phyloP scores from a whole-genome alignment of 345 rosid genomes.

The Geranium rotundifolium region DNA sequence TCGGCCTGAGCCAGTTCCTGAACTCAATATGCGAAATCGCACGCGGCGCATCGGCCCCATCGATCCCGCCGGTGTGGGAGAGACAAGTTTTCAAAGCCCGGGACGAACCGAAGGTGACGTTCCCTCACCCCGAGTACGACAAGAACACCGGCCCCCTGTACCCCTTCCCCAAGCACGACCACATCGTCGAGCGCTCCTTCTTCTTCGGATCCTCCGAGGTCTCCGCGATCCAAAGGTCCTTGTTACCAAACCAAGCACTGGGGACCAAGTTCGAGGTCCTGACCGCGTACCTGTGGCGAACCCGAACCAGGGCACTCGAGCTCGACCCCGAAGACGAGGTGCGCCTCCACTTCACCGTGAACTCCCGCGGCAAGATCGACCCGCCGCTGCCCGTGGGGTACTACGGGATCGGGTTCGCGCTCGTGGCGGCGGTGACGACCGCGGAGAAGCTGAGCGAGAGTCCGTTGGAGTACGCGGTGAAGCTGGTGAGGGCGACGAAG shows the following conservation, averaged over 20 bases:
- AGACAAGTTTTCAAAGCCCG: constrained; percentile 9
- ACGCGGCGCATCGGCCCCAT: neutral
- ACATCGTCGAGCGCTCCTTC: constrained; percentile 9
- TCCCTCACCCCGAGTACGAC: no score
- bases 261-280: constrained; percentile 8
- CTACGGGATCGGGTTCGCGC: constrained; percentile 12
- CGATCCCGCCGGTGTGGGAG: constrained; percentile 5
- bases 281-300: constrained; percentile 14
- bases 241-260: neutral
- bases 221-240: neutral
- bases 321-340: constrained; percentile 4
- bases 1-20: constrained; percentile 1
- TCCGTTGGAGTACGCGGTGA: constrained; percentile 8
- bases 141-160: no score
- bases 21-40: neutral
- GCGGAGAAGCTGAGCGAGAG: constrained; percentile 5
- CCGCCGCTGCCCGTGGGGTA: constrained; percentile 11
- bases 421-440: constrained; percentile 7
- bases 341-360: constrained; percentile 5
- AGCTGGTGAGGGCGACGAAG: constrained; percentile 12
- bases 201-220: constrained; percentile 5
- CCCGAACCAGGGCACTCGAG: constrained; percentile 9
- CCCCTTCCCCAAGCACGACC: neutral
- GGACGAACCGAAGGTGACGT: constrained; percentile 2
- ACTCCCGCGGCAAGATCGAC: neutral